Base-by-base conservation (phyloP, 2,329 filamentous ascomycete species). In the Pseudocercospora eumusae region DNA sequence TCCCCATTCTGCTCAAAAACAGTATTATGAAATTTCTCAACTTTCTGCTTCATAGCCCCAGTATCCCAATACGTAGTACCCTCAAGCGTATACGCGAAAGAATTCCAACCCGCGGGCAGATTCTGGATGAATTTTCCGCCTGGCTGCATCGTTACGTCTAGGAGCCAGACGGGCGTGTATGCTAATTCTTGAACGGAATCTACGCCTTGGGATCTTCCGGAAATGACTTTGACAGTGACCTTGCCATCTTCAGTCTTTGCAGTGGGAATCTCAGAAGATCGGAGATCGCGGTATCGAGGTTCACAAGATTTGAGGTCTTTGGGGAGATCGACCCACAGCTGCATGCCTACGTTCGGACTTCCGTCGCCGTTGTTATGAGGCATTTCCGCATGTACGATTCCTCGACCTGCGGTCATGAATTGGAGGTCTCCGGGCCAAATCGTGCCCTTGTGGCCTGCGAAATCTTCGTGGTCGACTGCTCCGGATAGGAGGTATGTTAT, bases 101-200 rank as follows among this genome's bases (percentile, higher is more conserved):
- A 87, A 75, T 96, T 97, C 91, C 92, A 98, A 27, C 87, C 88
- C 64, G 82, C 78, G 0, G 93, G 93, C 2, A 98, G 74, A 4
- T 84, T 77, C 79, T 98, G 93, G 21, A 81, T 82, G 67, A 98
- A 81, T 62, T 82, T 86, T 52, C 91, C 92, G 57, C 93, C 93
- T 0, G 93, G 92, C 70, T 86, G 79, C 57, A 98, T 85, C 20
- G 85, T 87, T 56, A 97, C 81, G 74, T 98, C 93, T 49, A 98
- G 82, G 65, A 96, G 83, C 93, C 93, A 98, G n/a, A 98, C 92
- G 0, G 95, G 95, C 1, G 93, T 98, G 77, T 98, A 97, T 13
- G 93, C 93, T 49, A 98, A 81, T 73, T 98, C 93, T 74, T 93
- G 87, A 57, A 96, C 85, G 13, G 88, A 92, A 73, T 97, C 93